Evolutionary conservation across 768 basidiomycete genomes (phyloP).

Genomic region (Phylloporus rhodoxanthus): DNA sequence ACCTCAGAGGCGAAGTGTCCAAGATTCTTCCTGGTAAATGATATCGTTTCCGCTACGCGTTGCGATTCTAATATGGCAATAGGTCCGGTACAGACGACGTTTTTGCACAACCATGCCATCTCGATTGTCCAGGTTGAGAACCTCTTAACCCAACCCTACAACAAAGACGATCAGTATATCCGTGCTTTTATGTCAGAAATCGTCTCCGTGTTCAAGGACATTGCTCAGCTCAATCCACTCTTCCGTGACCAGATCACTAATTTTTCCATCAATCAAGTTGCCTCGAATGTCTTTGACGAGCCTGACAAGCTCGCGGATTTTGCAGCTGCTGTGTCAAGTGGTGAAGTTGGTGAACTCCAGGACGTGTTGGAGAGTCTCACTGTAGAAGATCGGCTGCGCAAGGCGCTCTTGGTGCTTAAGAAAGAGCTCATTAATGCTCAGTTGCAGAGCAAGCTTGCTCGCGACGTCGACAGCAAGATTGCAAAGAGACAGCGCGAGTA

Average conservation of each 20-base stretch:
- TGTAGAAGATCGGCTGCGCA: conserved; percentile 84
- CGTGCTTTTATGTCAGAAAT: conserved; percentile 96
- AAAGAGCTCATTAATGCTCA: conserved; percentile 98
- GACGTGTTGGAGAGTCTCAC: conserved; percentile 84
- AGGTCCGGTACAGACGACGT: conserved; percentile 76
- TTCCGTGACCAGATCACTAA: conserved; percentile 98
- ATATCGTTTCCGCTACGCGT: background rate
- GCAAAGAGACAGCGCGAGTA: conserved; percentile 92
- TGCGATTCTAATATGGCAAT: conserved; percentile 6
- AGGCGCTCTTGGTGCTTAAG: conserved; percentile 88
- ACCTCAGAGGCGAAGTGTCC: conserved; percentile 19
- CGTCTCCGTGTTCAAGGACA: conserved; percentile 96
- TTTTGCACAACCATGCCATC: conserved; percentile 73
- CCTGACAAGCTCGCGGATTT: conserved; percentile 97
- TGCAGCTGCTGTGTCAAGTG: conserved; percentile 90
- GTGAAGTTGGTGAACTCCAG: conserved; percentile 89
- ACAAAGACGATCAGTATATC: conserved; percentile 91
- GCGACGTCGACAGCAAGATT: conserved; percentile 92
- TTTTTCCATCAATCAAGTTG: conserved; percentile 89
- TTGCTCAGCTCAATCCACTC: conserved; percentile 92
- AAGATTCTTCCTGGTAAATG: conserved; percentile 21
- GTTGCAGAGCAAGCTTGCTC: conserved; percentile 84
- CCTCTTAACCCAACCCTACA: conserved; percentile 71
- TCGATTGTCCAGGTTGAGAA: conserved; percentile 90
- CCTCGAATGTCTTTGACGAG: conserved; percentile 93